A percentile compares a stretch with the other conserved stretches of the same genome.
Conservation (phyloP, 148 eudicot genomes). For the Rhododendron ferrugineum region DNA sequence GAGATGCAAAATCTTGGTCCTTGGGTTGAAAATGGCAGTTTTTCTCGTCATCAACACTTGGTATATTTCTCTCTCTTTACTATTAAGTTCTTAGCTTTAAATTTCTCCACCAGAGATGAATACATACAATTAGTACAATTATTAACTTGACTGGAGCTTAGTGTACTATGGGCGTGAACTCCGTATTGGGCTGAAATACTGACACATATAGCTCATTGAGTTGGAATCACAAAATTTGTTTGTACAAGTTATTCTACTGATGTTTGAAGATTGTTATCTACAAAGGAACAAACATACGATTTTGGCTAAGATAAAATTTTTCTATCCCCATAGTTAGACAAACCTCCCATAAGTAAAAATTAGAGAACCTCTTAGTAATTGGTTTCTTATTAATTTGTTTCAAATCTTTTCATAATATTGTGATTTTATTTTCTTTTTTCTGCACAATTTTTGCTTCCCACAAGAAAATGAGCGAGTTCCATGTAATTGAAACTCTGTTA, state of each 20-base stretch:
- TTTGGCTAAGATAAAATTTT: not conserved
- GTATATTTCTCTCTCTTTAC: constrained; percentile 15
- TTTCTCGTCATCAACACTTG: constrained; percentile 16
- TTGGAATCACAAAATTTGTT: not conserved
- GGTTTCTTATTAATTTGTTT: not conserved
- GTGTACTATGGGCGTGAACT: not conserved
- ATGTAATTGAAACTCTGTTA: constrained; percentile 1
- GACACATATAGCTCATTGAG: not conserved
- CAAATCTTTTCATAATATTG: not conserved
- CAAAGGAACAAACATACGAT: not conserved
- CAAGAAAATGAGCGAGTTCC: not conserved
- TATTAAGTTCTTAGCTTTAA: not conserved
- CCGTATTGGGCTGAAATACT: not conserved
- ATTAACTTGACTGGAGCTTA: not conserved
- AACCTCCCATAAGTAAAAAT: not conserved
- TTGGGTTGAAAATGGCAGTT: constrained; percentile 22
- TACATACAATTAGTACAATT: not conserved
- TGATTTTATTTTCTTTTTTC: not conserved
- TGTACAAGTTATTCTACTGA: not conserved
- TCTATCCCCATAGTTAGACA: not conserved
- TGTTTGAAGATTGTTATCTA: not conserved
- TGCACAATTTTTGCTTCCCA: not conserved
- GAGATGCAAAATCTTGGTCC: constrained; percentile 25
- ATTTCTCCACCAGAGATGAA: not conserved
- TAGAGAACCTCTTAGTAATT: not conserved